phyloP scores from a whole-genome alignment of 2,329 filamentous ascomycete genomes.

The Trichoderma sp. region DNA sequence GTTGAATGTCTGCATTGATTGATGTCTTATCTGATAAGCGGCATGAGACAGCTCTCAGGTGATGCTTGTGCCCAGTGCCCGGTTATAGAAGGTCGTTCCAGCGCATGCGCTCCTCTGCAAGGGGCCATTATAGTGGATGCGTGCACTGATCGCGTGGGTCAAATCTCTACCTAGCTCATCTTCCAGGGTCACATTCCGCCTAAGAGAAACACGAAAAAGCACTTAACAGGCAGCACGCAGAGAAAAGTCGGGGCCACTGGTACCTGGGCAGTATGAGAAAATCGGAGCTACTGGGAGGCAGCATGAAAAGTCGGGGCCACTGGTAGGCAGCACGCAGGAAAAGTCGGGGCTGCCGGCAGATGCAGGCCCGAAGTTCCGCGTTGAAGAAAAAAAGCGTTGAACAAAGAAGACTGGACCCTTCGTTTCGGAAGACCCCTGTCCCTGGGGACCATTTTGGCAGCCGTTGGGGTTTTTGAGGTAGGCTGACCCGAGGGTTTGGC shows the following conservation, averaged over 20 bases:
- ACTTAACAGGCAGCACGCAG: not conserved
- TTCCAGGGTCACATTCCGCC: constrained; percentile 10
- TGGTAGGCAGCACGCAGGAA: not conserved
- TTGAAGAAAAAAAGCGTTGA: not conserved
- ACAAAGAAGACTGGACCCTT: not conserved
- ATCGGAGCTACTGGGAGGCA: too few relatives aligned
- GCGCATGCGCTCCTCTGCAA: not conserved
- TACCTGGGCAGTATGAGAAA: too few relatives aligned
- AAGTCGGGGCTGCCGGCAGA: constrained; percentile 9
- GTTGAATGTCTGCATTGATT: not conserved
- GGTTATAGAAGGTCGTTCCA: not conserved
- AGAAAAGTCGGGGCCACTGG: not conserved
- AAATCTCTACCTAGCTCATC: not conserved
- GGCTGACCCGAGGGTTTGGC: not conserved
- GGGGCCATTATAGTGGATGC: constrained; percentile 7
- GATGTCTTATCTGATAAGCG: not conserved
- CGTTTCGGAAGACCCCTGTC: constrained; percentile 6
- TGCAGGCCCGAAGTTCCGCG: not conserved
- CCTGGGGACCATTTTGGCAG: not conserved
- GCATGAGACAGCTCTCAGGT: not conserved
- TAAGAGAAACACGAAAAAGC: not conserved
- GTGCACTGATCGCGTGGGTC: constrained; percentile 7
- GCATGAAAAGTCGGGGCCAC: not conserved
- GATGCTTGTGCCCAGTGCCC: not conserved
- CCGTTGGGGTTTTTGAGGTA: not conserved